Percentiles rank a stretch among this genome's conserved stretches.
phyloP scores from a whole-genome alignment of 1,284 basidiomycete genomes.

The Somion occarium region DNA sequence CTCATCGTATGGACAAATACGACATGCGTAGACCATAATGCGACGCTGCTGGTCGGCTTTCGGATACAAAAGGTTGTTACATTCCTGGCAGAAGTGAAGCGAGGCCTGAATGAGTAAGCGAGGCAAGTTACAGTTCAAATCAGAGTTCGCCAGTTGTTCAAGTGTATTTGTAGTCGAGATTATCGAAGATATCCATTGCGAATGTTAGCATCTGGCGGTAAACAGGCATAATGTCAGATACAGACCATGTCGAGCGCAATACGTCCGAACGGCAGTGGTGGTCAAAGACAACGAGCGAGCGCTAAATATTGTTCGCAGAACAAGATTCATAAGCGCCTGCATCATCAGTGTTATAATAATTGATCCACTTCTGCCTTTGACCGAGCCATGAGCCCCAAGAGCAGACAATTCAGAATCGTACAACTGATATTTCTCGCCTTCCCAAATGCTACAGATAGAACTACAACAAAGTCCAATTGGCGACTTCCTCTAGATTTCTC shows the following conservation, averaged over 20 bases:
- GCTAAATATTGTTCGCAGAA: not conserved
- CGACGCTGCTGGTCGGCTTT: conserved; percentile 85
- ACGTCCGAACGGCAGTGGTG: not conserved
- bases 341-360: too few species aligned
- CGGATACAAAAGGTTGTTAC: conserved; percentile 94
- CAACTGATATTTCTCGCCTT: too few species aligned
- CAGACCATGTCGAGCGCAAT: not conserved
- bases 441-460: too few species aligned
- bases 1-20: conserved; percentile 89
- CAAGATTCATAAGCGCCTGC: not conserved
- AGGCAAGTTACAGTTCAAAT: not conserved
- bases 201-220: not conserved
- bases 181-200: not conserved
- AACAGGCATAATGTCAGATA: not conserved
- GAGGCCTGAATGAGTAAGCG: conserved; percentile 45
- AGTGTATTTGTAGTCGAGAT: too few species aligned
- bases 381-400: too few species aligned
- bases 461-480: not conserved
- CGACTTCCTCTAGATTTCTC: not conserved
- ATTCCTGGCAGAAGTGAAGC: conserved; percentile 85
- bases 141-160: not conserved
- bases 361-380: too few species aligned
- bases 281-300: not conserved
- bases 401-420: too few species aligned
- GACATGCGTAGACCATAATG: conserved; percentile 88